Evolutionary conservation across 2,329 filamentous ascomycete species (phyloP), one percentile per base, ranked within the genome.

Genomic region (Hypoxylon sp.): DNA sequence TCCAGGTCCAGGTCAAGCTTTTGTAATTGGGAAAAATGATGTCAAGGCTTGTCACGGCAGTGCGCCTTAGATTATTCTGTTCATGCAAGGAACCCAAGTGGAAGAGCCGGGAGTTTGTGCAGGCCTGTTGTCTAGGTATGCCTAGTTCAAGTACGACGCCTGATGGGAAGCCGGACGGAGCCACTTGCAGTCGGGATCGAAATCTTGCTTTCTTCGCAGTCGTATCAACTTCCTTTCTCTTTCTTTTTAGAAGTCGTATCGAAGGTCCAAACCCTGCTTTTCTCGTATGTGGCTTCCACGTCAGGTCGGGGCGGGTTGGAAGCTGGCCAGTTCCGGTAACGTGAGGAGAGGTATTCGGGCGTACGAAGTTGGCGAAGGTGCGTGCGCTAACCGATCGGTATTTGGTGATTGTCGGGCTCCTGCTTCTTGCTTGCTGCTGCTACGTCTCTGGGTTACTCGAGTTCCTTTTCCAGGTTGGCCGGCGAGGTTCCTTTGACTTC

Each of bases 31-130:
- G 31, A 17, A 33, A 41, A 46, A 33, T 43, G 48, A 21, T 37
- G 45, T 48, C 38, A n/a, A 38, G 40, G 37, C 52, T 42, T 54
- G 45, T 54, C 57, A 33, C 56, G 60, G 56, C 47, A 54, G 55
- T 47, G 48, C 57, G 60, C 60, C 53, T 63, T 60, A 55, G 53
- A 49, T 31, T 58, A 38, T 48, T 41, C 40, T 49, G 48, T 45
- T 46, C 47, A 54, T 63, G 60, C 60, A 63, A 63, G 60, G 57
- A 57, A 63, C 60, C 52, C 51, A 10, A 29, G 43, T 27, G 23
- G 47, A 58, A 51, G 27, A 43, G 41, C 35, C 31, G 5, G 20
- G 13, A 3, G 18, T 15, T n/a, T 24, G 27, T 15, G 20, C 20
- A 27, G 20, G 15, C n/a, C 13, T 27, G 15, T 18, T 9, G n/a